A percentile compares a stretch with the other conserved stretches of the same genome.
Conservation (phyloP, 2,329 filamentous ascomycete genomes). For the Aspergillus quadricinctus region DNA sequence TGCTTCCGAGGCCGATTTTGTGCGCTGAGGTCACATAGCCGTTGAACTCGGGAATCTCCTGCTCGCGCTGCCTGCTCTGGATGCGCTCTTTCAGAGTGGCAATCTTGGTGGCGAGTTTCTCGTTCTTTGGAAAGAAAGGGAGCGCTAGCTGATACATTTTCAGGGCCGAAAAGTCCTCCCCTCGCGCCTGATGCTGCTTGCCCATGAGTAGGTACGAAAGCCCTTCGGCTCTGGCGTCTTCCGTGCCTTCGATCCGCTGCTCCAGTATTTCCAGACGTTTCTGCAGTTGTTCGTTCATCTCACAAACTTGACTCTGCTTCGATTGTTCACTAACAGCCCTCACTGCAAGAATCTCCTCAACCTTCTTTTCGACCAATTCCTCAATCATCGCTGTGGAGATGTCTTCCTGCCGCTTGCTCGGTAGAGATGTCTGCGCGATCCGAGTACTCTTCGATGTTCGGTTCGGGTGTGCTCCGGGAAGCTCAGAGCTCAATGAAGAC, state of each 20-base stretch:
- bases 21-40: slow-evolving; percentile 14
- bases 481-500: slow-evolving; percentile 35
- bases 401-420: slow-evolving; percentile 43
- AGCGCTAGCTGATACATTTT: slow-evolving; percentile 82
- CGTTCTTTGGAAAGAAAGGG: slow-evolving; percentile 80
- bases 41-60: slow-evolving; percentile 12
- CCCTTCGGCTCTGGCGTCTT: slow-evolving; percentile 75
- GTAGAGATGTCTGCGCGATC: slow-evolving; percentile 24
- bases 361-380: slow-evolving; percentile 86
- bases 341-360: slow-evolving; percentile 82
- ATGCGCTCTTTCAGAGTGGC: slow-evolving; percentile 50
- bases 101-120: slow-evolving; percentile 63
- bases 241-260: slow-evolving; percentile 72
- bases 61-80: slow-evolving; percentile 20
- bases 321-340: slow-evolving; percentile 57
- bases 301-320: slow-evolving; percentile 40
- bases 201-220: slow-evolving; percentile 84
- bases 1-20: slow-evolving; percentile 26
- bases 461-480: slow-evolving; percentile 18
- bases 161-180: slow-evolving; percentile 72
- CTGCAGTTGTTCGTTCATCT: slow-evolving; percentile 73
- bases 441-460: slow-evolving; percentile 50
- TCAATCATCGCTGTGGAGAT: slow-evolving; percentile 74
- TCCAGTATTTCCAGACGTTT: slow-evolving; percentile 79
- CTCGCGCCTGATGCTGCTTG: slow-evolving; percentile 80